Evolutionary conservation across 1,284 basidiomycete species (phyloP), one percentile per base, ranked within the genome.

Genomic region (Apiotrichum montevideense): DNA sequence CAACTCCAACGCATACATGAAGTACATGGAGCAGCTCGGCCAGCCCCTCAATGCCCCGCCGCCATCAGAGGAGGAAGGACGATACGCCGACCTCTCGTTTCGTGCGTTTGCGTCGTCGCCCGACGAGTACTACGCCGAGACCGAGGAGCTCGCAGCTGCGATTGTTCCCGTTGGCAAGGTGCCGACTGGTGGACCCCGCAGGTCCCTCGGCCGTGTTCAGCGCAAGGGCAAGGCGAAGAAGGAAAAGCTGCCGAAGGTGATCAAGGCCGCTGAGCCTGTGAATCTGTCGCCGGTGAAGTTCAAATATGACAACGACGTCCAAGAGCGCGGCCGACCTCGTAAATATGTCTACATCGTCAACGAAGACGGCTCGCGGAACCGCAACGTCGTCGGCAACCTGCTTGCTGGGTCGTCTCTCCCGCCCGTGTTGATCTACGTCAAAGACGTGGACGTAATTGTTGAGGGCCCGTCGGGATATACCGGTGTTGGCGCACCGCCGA

Each of bases 281-380:
- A 10, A 49, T 37, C 32, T 21, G 15, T 49, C 47, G 3, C 47
- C 47, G 1, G 13, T 49, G 1, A 49, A 40, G 37, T 49, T 49
- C 52, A 66, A 62, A 52, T 72, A 72, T 53, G 46, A 59, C 15
- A 63, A 62, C 47, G 57, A 59, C 29, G 54, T 60, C 1, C 72
- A 74, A 56, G 56, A 63, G 21, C 64, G 69, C n/a, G 72, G 72
- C 40, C 63, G 73, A 21, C 73, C 71, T 1, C 52, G 73, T 32
- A 73, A 72, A 52, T 73, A 71, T 56, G 55, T 73, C 40, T 65
- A 68, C 34, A 66, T 73, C 6, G 70, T 74, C 10, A 63, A 72
- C 52, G 51, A 61, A 44, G 63, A 69, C 35, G 73, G 73, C 3
- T 59, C 53, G 10, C 52, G 66, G 37, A 67, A 69, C 34, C 63